Base-by-base conservation (phyloP, 129 eudicot species). In the Deinandra increscens region DNA sequence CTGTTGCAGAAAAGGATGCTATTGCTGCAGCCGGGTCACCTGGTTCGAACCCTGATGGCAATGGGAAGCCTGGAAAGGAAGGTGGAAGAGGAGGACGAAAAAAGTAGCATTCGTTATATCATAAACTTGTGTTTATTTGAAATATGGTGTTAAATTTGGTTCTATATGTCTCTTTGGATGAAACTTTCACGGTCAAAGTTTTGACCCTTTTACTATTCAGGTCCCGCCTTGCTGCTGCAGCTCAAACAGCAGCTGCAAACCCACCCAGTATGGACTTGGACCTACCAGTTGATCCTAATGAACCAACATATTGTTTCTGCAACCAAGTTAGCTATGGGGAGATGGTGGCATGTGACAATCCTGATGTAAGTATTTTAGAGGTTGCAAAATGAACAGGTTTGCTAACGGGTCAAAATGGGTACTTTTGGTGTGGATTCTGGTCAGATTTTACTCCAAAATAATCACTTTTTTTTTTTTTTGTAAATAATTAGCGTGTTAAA, bases 281-380 rank as follows among this genome's bases (percentile, higher is more conserved):
- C 74, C 77, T 91, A 34, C 98, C 98, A 2, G 98, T 91, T 22
- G 98, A 91, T 80, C 98, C 98, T 1, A 91, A 91, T 70, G 98
- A 91, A 75, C 98, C 98, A 8, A 91, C 98, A 0, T 91, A 91
- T 67, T 91, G 97, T 77, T 69, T 82, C 46, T 91, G 98, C 84
- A 91, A 86, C 81, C 94, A 82, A 88, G 96, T 88, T 64, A 91
- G 98, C 95, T 88, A 78, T 18, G 98, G 98, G 26, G 96, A 88
- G 82, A 91, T 91, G 98, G 89, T 91, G 18, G 98, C 98, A n/a
- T 91, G 98, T 14, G 98, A 91, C 64, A 84, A 86, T 63, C 83
- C 98, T 44, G 88, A 84, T 66, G 98, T 91, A 80, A 37, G 94
- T 82, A 39, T 60, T 37, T 15, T 55, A 61, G 42, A 43, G 18